Evolutionary conservation across 176 grass and related monocot species (phyloP).

Genomic region (Pharus latifolius): DNA sequence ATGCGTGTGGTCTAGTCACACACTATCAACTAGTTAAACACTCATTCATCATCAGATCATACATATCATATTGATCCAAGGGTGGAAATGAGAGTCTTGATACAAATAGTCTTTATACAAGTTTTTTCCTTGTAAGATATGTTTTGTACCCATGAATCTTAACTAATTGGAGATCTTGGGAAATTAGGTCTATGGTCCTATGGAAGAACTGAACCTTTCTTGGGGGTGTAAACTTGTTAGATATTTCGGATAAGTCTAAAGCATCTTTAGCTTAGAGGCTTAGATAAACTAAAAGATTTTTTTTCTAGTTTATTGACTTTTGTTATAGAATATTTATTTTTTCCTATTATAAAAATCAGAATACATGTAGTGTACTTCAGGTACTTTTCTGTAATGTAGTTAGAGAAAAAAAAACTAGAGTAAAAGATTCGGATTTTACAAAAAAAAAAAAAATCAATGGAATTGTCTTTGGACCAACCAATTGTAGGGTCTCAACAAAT

Average conservation of each 20-base stretch:
- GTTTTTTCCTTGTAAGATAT: neutral
- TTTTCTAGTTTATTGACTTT: neutral
- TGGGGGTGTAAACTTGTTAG: neutral
- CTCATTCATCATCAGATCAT: too few relatives aligned
- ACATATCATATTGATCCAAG: too few relatives aligned
- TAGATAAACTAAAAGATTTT: neutral
- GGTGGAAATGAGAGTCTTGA: too few relatives aligned
- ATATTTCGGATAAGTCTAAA: neutral
- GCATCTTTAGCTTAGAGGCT: neutral
- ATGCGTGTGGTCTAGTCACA: slow-evolving; percentile 1
- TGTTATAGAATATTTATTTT: neutral
- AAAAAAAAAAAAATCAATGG: neutral
- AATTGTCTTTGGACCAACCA: neutral
- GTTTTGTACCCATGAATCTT: neutral
- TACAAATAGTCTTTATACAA: too few relatives aligned
- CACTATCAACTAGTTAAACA: neutral
- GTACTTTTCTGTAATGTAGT: neutral
- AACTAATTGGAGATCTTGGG: neutral
- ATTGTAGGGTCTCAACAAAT: slow-evolving; percentile 27
- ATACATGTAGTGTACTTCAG: neutral
- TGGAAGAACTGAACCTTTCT: neutral
- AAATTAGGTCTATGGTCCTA: slow-evolving; percentile 16
- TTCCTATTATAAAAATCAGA: neutral
- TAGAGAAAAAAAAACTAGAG: neutral
- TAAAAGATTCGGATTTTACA: neutral